Evolutionary conservation across 1,139 yeast genomes (phyloP).

Genomic region (Saccharomyces hybrid): DNA sequence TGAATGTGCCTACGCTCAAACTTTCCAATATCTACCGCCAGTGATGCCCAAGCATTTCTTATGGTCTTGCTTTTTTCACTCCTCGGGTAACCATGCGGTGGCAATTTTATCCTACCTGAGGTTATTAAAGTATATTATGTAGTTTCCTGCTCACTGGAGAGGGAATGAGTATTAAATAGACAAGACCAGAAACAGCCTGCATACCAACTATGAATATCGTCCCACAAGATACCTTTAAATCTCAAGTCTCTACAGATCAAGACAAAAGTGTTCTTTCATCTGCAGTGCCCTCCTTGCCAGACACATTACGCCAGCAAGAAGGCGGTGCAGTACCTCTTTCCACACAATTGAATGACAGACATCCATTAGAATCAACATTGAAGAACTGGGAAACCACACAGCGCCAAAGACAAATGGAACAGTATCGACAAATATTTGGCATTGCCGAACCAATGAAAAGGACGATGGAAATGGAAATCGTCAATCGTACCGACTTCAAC

Average conservation of each 20-base stretch:
- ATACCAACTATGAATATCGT: conserved; percentile 24
- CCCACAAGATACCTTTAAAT: conserved; percentile 21
- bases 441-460: conserved; percentile 82
- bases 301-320: conserved; percentile 28
- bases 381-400: conserved; percentile 77
- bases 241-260: conserved; percentile 22
- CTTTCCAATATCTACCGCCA: neutral
- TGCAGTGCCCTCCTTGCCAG: conserved; percentile 30
- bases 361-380: conserved; percentile 76
- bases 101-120: neutral
- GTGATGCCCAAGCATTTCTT: neutral
- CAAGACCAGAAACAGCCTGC: neutral
- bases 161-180: neutral
- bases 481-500: conserved; percentile 63
- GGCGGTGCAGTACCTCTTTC: conserved; percentile 39
- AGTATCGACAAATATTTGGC: conserved; percentile 71
- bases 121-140: neutral
- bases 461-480: conserved; percentile 73
- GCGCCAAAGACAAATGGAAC: conserved; percentile 61
- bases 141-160: neutral
- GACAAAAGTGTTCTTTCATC: conserved; percentile 12
- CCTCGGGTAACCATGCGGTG: neutral
- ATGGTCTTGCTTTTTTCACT: neutral
- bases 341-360: conserved; percentile 70
- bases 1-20: neutral